Conservation (phyloP, 2,329 filamentous ascomycete genomes). For the Hypoxylon sp. region DNA sequence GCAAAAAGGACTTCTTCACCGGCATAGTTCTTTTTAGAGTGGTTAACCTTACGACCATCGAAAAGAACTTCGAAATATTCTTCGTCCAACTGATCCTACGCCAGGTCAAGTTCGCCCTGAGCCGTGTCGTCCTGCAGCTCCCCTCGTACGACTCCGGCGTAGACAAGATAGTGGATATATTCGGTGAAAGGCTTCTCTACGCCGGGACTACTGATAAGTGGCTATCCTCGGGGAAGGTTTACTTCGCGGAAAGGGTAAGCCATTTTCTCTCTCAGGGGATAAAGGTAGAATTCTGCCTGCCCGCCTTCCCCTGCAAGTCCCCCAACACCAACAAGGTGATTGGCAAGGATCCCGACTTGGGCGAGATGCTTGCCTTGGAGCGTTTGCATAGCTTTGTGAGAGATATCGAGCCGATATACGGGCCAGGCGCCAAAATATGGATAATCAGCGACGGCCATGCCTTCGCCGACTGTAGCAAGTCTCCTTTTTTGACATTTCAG, state of each 20-base stretch:
- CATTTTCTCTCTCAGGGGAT: constrained; percentile 26
- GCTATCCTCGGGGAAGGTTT: constrained; percentile 13
- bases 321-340: constrained; percentile 48
- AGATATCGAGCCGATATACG: constrained; percentile 45
- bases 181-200: constrained; percentile 30
- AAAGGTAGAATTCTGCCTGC: constrained; percentile 39
- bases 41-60: neutral
- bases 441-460: constrained; percentile 54
- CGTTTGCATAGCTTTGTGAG: constrained; percentile 45
- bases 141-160: neutral
- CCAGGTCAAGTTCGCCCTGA: constrained; percentile 20
- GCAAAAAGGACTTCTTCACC: neutral
- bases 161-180: constrained; percentile 24
- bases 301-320: constrained; percentile 53
- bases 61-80: constrained; percentile 24
- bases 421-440: constrained; percentile 47
- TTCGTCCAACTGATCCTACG: constrained; percentile 22
- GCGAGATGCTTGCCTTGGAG: constrained; percentile 48
- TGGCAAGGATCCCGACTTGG: constrained; percentile 46
- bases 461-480: constrained; percentile 52
- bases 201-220: constrained; percentile 26
- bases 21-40: constrained; percentile 19
- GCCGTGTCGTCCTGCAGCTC: neutral
- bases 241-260: constrained; percentile 24
- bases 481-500: neutral